Percentiles rank a stretch among this genome's conserved stretches.
Evolutionary conservation across 2,329 filamentous ascomycete species (phyloP).

Genomic region (Ophiostoma himal-ulmi): DNA sequence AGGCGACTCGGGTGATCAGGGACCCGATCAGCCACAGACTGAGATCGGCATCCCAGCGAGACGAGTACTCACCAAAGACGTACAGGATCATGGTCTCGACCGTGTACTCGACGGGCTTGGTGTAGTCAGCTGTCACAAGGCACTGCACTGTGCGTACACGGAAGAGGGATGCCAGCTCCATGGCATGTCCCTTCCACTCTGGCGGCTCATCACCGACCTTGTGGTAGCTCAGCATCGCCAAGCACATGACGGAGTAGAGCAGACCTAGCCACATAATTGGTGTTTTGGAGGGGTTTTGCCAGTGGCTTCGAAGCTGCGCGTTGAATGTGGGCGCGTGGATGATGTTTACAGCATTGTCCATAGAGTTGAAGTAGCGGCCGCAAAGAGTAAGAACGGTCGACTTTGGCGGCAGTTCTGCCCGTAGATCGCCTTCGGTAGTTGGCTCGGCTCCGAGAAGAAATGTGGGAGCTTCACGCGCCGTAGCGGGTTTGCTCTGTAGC

Average conservation of each 20-base stretch:
- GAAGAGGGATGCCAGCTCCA: constrained; percentile 59
- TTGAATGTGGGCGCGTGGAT: constrained; percentile 83
- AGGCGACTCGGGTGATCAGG: constrained; percentile 50
- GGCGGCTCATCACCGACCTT: constrained; percentile 73
- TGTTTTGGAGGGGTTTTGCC: constrained; percentile 66
- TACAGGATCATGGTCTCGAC: constrained; percentile 75
- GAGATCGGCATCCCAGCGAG: constrained; percentile 66
- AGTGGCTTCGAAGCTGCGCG: constrained; percentile 59
- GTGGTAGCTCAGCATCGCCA: constrained; percentile 73
- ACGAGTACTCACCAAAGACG: constrained; percentile 67
- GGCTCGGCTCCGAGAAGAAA: constrained; percentile 72
- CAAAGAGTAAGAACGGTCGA: constrained; percentile 79
- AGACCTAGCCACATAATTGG: constrained; percentile 73
- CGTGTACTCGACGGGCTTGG: constrained; percentile 65
- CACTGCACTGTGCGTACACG: constrained; percentile 71
- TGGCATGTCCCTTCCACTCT: constrained; percentile 63
- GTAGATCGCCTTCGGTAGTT: constrained; percentile 68
- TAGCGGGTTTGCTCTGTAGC: constrained; percentile 58
- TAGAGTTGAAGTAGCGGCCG: constrained; percentile 83
- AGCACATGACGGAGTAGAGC: constrained; percentile 68
- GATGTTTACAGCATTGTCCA: constrained; percentile 64
- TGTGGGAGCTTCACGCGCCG: constrained; percentile 60
- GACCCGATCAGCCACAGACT: constrained; percentile 56
- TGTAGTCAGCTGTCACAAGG: constrained; percentile 69
- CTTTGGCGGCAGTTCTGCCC: constrained; percentile 73